Evolutionary conservation across 306 rosid species (phyloP), one percentile per base, ranked within the genome.

Genomic region (Pyrus pyrifolia): DNA sequence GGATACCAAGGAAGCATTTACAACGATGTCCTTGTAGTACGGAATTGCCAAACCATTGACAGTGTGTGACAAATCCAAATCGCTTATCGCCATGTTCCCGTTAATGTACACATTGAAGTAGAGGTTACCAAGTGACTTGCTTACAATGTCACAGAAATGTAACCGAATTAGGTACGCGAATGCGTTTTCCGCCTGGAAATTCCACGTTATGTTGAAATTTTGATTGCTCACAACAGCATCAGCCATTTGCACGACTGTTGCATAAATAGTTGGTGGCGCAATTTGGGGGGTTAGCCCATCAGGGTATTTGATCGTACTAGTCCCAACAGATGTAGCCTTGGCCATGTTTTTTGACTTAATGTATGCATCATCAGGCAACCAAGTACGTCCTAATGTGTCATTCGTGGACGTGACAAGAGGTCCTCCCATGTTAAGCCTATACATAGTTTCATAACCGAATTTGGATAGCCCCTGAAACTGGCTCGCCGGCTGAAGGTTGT

Each of bases 51-150:
- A 52, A 38, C 81, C 78, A 1, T 80, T 82, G 15, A 83, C 66
- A 11, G 71, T 77, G 78, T 78, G 87, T 40, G 87, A 80, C 79
- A 86, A 72, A 76, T 86, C 89, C 81, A 86, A 61, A 31, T 83
- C 84, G 11, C 81, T 77, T 53, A 86, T 86, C 0, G 89, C 89
- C 69, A 75, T 21, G 14, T 70, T 18, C 31, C 85, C 87, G n/a
- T 86, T 86, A 14, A 86, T 71, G 67, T 80, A 86, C n/a, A 86
- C 89, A 19, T 86, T 80, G 81, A 86, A 86, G 44, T 80, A 83
- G 1, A 86, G 77, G 51, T 29, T 33, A n/a, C 82, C 79, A 23
- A 86, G 72, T 0, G 73, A 69, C 61, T 83, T 83, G 81, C 89
- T 86, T 61, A 83, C 77, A 67, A 86, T 78, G 62, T 86, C 89